Evolutionary conservation across 495 filamentous ascomycete species (phyloP), one percentile per base, ranked within the genome.

Genomic region (Hyaloscypha variabilis): DNA sequence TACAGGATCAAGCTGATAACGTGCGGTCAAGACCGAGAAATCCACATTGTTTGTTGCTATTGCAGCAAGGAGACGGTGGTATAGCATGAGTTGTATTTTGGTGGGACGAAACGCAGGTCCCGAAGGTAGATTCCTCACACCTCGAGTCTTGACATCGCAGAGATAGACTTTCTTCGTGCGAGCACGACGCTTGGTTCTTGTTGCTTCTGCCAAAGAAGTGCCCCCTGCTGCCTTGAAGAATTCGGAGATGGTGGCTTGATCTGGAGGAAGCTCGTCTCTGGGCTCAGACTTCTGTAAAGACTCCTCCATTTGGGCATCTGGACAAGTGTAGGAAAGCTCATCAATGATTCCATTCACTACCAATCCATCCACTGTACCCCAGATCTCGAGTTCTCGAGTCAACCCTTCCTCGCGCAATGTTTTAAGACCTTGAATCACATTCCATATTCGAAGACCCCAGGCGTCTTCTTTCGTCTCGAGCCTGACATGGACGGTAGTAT

Each of bases 321-420:
- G 93, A 71, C 91, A 91, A 36, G 82, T 80, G 66, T 91, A 93
- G 26, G 88, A 91, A 6, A 99, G 74, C 75, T 94, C 87, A 72
- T 99, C 95, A 69, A 99, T 93, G 56, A 98, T 78, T 6, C 96
- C 95, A 75, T 90, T 94, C 58, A 99, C 87, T 52, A 97, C 74
- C 71, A 93, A 81, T 11, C 93, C 94, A 60, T 94, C 89, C 19
- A 97, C 73, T 39, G 88, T 70, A 5, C 94, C 95, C 92, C 96
- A 99, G n/a, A 99, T 83, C 71, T 96, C 91, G 50, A 98, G 75
- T 77, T 99, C 95, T 25, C 95, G 81, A 4, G 95, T 97, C 69
- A 93, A 77, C 13, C 96, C 94, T 11, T 84, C 89, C 21, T 90
- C 85, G 17, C 90, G 82, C 61, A 99, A 78, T 23, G 88, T 88